phyloP scores from a whole-genome alignment of 805 yeast genomes.

The Ogataea paraovalis region DNA sequence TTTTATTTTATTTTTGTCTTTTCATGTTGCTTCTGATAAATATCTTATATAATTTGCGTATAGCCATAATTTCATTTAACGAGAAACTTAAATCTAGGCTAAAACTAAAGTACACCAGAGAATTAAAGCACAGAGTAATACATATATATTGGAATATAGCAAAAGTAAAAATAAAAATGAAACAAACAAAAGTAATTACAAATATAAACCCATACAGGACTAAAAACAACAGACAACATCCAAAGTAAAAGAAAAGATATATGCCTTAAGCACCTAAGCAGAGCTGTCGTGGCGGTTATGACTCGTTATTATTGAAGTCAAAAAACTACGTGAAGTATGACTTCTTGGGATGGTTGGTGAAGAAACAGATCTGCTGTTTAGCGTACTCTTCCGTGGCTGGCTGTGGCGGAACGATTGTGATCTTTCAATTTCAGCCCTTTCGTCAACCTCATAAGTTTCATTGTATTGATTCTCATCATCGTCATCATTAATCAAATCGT shows the following conservation, averaged over 20 bases:
- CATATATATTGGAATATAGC: neutral
- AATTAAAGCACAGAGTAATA: no score
- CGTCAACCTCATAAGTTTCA: conserved; percentile 25
- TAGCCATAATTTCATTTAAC: neutral
- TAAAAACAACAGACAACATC: neutral
- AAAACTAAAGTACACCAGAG: no score
- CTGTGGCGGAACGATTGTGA: conserved; percentile 26
- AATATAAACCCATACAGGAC: no score
- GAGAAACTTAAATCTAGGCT: no score
- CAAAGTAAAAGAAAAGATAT: neutral
- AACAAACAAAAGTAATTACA: neutral
- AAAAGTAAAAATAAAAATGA: neutral
- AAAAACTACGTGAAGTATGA: conserved; percentile 14
- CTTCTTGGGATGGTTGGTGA: conserved; percentile 13
- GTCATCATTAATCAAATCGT: conserved; percentile 49
- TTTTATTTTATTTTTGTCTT: neutral
- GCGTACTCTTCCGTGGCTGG: conserved; percentile 20
- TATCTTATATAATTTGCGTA: neutral
- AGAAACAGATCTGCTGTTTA: conserved; percentile 8
- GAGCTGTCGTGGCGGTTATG: conserved; percentile 2
- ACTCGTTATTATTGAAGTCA: conserved; percentile 11
- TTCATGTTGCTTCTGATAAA: neutral
- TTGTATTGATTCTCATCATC: conserved; percentile 37
- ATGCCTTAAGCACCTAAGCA: no score
- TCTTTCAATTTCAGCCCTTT: conserved; percentile 26